A percentile compares a stretch with the other conserved stretches of the same genome.
Conservation (phyloP, 2,329 filamentous ascomycete genomes). For the Sarocladium strictum region DNA sequence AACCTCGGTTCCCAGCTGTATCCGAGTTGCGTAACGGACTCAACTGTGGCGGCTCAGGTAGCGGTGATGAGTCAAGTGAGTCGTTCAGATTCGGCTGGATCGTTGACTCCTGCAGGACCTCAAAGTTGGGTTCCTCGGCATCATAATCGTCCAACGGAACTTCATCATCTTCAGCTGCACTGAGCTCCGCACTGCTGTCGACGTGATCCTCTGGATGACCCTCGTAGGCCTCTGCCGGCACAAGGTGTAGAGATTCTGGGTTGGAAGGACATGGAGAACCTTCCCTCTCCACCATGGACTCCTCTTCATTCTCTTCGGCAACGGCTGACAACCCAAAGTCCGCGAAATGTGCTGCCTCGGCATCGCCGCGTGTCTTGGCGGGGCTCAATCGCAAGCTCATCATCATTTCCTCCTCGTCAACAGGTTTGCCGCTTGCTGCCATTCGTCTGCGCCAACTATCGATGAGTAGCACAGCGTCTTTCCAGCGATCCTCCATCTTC, state of each 20-base stretch:
- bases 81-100: slow-evolving; percentile 19
- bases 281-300: slow-evolving; percentile 12
- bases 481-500: slow-evolving; percentile 88
- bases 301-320: slow-evolving; percentile 39
- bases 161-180: slow-evolving; percentile 34
- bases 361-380: slow-evolving; percentile 47
- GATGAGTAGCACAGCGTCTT: slow-evolving; percentile 83
- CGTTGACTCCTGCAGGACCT: slow-evolving; percentile 38
- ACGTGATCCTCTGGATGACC: slow-evolving; percentile 29
- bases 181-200: slow-evolving; percentile 29
- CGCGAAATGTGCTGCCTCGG: slow-evolving; percentile 35
- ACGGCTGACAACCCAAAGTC: slow-evolving; percentile 38
- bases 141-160: slow-evolving; percentile 32
- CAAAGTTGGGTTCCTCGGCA: slow-evolving; percentile 36
- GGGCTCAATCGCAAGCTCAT: slow-evolving; percentile 62
- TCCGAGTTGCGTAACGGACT: slow-evolving; percentile 47
- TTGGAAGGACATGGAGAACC: slow-evolving; percentile 22
- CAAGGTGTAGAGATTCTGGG: slow-evolving; percentile 14
- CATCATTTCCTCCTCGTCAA: slow-evolving; percentile 63
- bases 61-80: slow-evolving; percentile 35
- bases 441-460: slow-evolving; percentile 86
- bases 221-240: slow-evolving; percentile 19
- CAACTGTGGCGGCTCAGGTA: slow-evolving; percentile 40
- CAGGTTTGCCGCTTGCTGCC: slow-evolving; percentile 60
- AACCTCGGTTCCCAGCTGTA: slow-evolving; percentile 42